Evolutionary conservation across 192 early-diverging fungal species (phyloP).

Genomic region (Phlyctochytrium arcticum): DNA sequence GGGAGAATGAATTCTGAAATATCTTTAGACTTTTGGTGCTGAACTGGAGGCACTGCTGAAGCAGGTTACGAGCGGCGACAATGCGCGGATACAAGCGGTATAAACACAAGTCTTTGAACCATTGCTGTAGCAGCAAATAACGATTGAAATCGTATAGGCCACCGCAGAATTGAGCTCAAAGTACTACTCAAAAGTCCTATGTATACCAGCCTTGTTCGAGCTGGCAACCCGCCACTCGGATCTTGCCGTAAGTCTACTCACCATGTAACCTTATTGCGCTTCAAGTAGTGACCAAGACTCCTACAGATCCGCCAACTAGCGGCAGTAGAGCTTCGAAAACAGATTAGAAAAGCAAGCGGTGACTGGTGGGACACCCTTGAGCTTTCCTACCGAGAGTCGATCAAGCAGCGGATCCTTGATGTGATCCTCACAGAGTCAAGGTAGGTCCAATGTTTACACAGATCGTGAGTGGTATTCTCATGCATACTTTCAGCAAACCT

Average conservation of each 20-base stretch:
- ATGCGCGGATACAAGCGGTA: constrained; percentile 38
- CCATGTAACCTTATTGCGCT: too few relatives aligned
- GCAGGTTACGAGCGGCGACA: constrained; percentile 48
- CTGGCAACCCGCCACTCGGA: constrained; percentile 48
- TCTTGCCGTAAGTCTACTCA: neutral
- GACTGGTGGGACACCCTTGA: constrained; percentile 69
- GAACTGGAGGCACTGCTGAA: constrained; percentile 54
- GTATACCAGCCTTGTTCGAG: constrained; percentile 79
- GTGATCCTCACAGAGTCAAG: constrained; percentile 69
- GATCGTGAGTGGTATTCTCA: neutral
- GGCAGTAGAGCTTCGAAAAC: constrained; percentile 86
- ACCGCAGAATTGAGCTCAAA: constrained; percentile 71
- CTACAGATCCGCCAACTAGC: constrained; percentile 73
- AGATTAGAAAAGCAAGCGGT: constrained; percentile 48
- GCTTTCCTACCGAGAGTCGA: constrained; percentile 44
- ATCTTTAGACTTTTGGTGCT: constrained; percentile 35
- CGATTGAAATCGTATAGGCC: constrained; percentile 37
- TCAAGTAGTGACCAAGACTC: neutral
- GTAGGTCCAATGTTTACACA: constrained; percentile 36
- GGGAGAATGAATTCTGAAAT: too few relatives aligned
- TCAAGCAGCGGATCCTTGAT: constrained; percentile 68
- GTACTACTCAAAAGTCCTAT: constrained; percentile 63
- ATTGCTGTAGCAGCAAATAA: neutral
- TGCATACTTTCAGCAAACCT: constrained; percentile 51
- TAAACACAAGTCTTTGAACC: neutral